Conservation (phyloP, 208 protist species). For the Lotmaria passim region DNA sequence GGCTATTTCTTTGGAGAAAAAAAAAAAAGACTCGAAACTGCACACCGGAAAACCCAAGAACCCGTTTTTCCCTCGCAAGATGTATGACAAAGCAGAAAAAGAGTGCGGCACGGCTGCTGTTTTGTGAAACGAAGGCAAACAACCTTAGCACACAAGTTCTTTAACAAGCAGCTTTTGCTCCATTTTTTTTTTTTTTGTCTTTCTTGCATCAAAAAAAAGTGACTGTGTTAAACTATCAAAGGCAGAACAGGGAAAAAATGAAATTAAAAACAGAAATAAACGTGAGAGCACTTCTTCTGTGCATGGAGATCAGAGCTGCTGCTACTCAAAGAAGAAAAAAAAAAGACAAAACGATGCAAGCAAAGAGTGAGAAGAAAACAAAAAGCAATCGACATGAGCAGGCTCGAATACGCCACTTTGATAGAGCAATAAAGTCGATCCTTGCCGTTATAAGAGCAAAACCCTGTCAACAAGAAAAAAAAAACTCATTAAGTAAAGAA, state of each 20-base stretch:
- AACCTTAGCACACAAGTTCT: too few relatives aligned
- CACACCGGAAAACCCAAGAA: too few relatives aligned
- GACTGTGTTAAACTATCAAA: not conserved
- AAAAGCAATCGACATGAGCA: not conserved
- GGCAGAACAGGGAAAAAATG: not conserved
- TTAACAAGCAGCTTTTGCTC: too few relatives aligned
- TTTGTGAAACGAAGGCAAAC: too few relatives aligned
- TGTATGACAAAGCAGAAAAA: too few relatives aligned
- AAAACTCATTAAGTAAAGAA: not conserved
- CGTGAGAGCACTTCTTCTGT: not conserved
- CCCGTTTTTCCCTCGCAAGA: too few relatives aligned
- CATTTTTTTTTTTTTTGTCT: too few relatives aligned
- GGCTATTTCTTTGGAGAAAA: too few relatives aligned
- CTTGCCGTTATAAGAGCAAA: not conserved
- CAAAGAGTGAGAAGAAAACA: constrained; percentile 1
- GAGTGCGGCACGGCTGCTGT: too few relatives aligned
- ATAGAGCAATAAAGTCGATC: not conserved
- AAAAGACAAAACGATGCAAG: not conserved
- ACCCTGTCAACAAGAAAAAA: not conserved
- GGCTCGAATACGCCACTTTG: too few relatives aligned
- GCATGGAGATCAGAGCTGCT: not conserved
- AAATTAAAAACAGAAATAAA: constrained; percentile 2
- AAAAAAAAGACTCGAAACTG: too few relatives aligned
- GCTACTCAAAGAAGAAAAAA: not conserved
- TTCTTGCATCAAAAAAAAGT: too few relatives aligned